phyloP scores from a whole-genome alignment of 1,139 yeast genomes.

The Hansenula lynferdii region DNA sequence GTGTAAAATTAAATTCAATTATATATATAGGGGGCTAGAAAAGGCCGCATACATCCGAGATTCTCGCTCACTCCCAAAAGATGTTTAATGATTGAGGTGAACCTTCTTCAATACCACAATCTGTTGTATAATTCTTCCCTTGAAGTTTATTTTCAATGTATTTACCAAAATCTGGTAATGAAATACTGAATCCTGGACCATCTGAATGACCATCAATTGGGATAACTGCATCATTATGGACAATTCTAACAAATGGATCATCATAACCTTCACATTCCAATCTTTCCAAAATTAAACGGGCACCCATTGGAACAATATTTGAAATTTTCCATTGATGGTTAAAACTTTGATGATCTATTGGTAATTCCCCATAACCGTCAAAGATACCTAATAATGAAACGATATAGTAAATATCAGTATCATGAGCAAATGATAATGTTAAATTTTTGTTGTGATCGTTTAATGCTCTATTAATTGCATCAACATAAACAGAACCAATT shows the following conservation, averaged over 20 bases:
- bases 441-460: slow-evolving; percentile 8
- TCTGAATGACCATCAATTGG: slow-evolving; percentile 41
- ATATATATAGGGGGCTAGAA: too few species aligned
- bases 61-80: too few species aligned
- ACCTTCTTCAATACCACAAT: slow-evolving; percentile 10
- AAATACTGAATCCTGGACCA: slow-evolving; percentile 51
- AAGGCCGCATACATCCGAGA: too few species aligned
- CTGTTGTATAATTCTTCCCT: slow-evolving; percentile 10
- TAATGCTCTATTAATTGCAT: slow-evolving; percentile 44
- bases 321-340: slow-evolving; percentile 41
- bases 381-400: slow-evolving; percentile 45
- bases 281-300: slow-evolving; percentile 45
- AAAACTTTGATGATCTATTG: slow-evolving; percentile 33
- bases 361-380: slow-evolving; percentile 19
- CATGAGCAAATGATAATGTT: slow-evolving; percentile 17
- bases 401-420: slow-evolving; percentile 16
- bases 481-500: slow-evolving; percentile 43
- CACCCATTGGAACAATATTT: slow-evolving; percentile 53
- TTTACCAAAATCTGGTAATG: slow-evolving; percentile 27
- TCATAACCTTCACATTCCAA: slow-evolving; percentile 29
- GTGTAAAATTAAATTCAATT: too few species aligned
- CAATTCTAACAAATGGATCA: slow-evolving; percentile 33
- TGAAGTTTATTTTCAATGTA: slow-evolving; percentile 10
- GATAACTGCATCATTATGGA: slow-evolving; percentile 53
- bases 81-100: slow-evolving; percentile 11